Evolutionary conservation across 2,329 filamentous ascomycete species (phyloP), one percentile per base, ranked within the genome.

Genomic region (Microsporum canis): DNA sequence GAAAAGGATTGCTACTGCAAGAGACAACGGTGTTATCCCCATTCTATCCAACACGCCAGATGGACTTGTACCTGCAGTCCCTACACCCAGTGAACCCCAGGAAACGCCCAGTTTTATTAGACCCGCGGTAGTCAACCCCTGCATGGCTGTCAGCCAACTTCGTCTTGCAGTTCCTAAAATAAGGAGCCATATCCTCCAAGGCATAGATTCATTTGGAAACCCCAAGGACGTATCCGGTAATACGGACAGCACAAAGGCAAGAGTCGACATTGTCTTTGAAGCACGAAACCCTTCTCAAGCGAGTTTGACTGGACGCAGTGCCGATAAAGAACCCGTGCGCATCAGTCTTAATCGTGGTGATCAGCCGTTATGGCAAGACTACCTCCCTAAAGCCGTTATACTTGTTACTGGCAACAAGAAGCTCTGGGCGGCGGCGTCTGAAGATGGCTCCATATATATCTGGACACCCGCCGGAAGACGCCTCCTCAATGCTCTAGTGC

Each of bases 381-480:
- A 89, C 68, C 77, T 99, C 12, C 91, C 92, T 0, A 83, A 87
- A 62, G 85, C 90, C 4, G 88, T 96, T 29, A 82, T 99, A n/a
- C 81, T 97, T 1, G 86, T 95, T 0, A 94, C 92, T 0, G 95
- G 91, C 1, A 97, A 91, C 72, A 86, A 87, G 67, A 85, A 88
- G 66, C 91, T 97, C 71, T 99, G 94, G 88, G 88, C 89, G 0
- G 92, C 88, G 14, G 91, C 88, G 7, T 96, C 91, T 69, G 94
- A 99, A 72, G 94, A 97, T 70, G 94, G 91, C 14, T 89, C 86
- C 17, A 72, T 99, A 5, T 89, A 96, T 70, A 83, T 89, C 6
- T 99, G 94, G 91, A 92, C 91, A 1, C 90, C 92, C 1, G 90
- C 91, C 12, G 94, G 94, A 10, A 84, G 95, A 64, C 84, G 95